These are phyloP conservation scores for Salix viminalis DNA, from an alignment of 345 rosid genomes.

Conservation along the genomic window DNA sequence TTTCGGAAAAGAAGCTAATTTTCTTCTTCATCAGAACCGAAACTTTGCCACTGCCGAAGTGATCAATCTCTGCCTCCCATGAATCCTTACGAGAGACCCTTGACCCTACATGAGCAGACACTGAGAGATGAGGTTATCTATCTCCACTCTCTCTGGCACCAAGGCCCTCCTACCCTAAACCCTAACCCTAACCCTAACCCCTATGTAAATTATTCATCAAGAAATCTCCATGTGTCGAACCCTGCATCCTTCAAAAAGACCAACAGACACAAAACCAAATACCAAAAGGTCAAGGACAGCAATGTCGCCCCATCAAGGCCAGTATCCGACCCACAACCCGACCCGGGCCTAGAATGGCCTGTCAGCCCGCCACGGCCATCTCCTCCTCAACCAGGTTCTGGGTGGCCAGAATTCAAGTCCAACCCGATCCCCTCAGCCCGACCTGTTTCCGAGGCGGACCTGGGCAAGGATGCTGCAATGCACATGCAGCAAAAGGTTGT, in stretches of 20 bases:
- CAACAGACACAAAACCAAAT: background rate
- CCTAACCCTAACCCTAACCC: slow-evolving; percentile 34
- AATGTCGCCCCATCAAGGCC: background rate
- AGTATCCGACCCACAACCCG: background rate
- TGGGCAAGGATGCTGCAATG: slow-evolving; percentile 23
- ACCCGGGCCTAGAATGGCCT: slow-evolving; percentile 38
- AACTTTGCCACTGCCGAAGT: background rate
- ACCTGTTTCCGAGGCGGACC: slow-evolving; percentile 28
- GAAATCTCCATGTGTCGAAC: slow-evolving; percentile 25
- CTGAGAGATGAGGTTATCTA: slow-evolving; percentile 52
- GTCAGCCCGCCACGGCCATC: slow-evolving; percentile 13
- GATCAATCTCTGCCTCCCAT: background rate
- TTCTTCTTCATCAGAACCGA: background rate
- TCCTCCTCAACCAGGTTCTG: slow-evolving; percentile 15
- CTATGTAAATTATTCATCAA: slow-evolving; percentile 11
- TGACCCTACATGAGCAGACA: slow-evolving; percentile 6
- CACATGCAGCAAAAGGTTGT: slow-evolving; percentile 21
- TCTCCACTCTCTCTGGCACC: slow-evolving; percentile 75
- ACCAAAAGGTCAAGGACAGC: background rate
- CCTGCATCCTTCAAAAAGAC: slow-evolving; percentile 22
- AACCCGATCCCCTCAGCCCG: slow-evolving; percentile 8
- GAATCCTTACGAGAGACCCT: background rate
- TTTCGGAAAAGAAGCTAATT: background rate
- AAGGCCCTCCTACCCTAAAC: slow-evolving; percentile 56
- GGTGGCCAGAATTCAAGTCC: slow-evolving; percentile 37